These are phyloP conservation scores for Entamoeba nuttalli DNA, from an alignment of 208 protist genomes.

Conservation along the genomic window DNA sequence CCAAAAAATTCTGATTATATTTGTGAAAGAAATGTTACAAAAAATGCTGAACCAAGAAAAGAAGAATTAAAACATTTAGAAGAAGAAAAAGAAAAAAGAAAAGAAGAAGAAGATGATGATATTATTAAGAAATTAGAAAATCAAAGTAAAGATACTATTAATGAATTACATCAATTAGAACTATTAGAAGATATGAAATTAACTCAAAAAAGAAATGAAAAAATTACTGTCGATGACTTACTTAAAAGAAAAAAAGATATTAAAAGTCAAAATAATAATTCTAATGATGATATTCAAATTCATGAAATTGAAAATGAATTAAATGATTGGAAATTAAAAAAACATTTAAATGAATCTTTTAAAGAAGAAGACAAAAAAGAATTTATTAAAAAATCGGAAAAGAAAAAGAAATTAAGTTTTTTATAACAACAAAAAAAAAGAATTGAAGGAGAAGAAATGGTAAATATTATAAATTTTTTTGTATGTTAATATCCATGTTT, in stretches of 20 bases:
- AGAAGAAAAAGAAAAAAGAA: conserved; percentile 2
- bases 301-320: too few species aligned
- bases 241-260: background rate
- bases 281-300: too few species aligned
- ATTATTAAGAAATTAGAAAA: background rate
- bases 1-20: conserved; percentile 58
- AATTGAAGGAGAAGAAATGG: too few species aligned
- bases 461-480: too few species aligned
- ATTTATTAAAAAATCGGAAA: background rate
- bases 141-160: background rate
- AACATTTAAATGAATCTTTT: background rate
- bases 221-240: background rate
- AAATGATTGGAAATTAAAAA: too few species aligned
- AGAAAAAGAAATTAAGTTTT: background rate
- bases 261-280: too few species aligned
- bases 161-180: background rate
- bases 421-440: background rate
- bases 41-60: conserved; percentile 54
- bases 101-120: background rate
- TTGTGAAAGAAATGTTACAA: conserved; percentile 36
- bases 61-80: conserved; percentile 16
- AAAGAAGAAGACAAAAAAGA: background rate
- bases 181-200: background rate
- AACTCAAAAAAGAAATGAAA: background rate
- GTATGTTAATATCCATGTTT: background rate